phyloP scores from a whole-genome alignment of 2,329 filamentous ascomycete genomes.

The Kalmusia sp. region DNA sequence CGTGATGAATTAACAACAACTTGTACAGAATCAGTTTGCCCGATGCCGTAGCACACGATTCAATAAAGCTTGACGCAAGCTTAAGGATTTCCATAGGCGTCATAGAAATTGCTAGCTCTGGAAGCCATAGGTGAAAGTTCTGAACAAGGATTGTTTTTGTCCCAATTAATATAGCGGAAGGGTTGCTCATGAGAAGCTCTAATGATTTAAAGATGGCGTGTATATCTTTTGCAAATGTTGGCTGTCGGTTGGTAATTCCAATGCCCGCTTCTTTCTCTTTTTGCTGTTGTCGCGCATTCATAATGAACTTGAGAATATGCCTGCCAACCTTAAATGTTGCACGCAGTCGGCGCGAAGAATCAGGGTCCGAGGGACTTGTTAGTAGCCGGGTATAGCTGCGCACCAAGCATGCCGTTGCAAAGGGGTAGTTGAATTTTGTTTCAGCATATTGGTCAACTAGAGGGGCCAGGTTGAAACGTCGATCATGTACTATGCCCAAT shows the following conservation, averaged over 20 bases:
- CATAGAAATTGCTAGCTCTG: constrained; percentile 80
- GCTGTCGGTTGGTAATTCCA: constrained; percentile 75
- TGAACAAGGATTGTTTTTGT: constrained; percentile 95
- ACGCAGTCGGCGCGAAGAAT: constrained; percentile 82
- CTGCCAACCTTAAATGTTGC: constrained; percentile 94
- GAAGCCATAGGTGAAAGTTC: constrained; percentile 97
- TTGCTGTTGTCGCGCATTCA: constrained; percentile 85
- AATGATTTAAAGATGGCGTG: constrained; percentile 88
- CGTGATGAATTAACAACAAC: constrained; percentile 89
- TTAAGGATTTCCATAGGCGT: constrained; percentile 85
- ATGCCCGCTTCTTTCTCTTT: constrained; percentile 87
- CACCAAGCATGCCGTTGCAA: constrained; percentile 86
- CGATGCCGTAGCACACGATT: constrained; percentile 85
- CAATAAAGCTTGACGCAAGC: constrained; percentile 91
- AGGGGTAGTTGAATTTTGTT: constrained; percentile 88
- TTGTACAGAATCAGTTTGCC: constrained; percentile 93
- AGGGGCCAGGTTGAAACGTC: constrained; percentile 88
- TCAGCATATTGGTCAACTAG: constrained; percentile 92
- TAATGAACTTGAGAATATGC: constrained; percentile 93
- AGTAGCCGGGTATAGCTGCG: constrained; percentile 85
- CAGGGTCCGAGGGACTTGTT: constrained; percentile 80
- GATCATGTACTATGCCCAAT: constrained; percentile 90
- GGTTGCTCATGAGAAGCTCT: constrained; percentile 87
- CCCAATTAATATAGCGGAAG: constrained; percentile 83
- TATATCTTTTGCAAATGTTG: constrained; percentile 82